phyloP scores from a whole-genome alignment of 352 stramenopile genomes.

The Globisporangium alternatum region DNA sequence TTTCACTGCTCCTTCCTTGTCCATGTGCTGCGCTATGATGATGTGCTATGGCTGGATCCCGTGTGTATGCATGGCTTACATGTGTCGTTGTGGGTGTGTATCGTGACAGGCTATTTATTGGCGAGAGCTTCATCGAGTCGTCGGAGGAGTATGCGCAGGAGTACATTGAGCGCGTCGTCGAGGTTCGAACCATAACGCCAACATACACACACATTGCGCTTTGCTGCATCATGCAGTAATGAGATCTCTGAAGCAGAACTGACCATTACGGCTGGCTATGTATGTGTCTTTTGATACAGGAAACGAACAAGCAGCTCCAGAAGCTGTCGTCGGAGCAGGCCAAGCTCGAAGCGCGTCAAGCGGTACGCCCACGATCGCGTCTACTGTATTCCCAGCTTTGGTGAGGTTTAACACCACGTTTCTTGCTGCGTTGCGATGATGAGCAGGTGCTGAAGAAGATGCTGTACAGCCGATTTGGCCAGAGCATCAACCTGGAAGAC shows the following conservation, averaged over 20 bases:
- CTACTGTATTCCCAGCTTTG: too few relatives aligned
- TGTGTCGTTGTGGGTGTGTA: neutral
- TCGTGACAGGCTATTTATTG: constrained; percentile 83
- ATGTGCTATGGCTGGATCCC: neutral
- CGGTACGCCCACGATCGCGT: constrained; percentile 31
- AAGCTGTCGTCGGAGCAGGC: constrained; percentile 83
- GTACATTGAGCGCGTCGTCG: constrained; percentile 90
- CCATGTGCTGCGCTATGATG: neutral
- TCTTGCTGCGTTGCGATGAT: neutral
- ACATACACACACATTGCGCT: neutral
- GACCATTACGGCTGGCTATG: neutral
- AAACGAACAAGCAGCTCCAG: constrained; percentile 75
- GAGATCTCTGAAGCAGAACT: too few relatives aligned
- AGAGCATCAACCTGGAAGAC: constrained; percentile 97
- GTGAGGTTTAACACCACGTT: neutral
- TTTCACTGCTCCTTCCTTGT: neutral
- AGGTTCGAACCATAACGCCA: constrained; percentile 32
- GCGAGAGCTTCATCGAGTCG: constrained; percentile 94
- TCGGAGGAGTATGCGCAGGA: constrained; percentile 94
- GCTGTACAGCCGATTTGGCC: constrained; percentile 95
- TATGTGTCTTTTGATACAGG: constrained; percentile 20
- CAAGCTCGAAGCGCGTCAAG: constrained; percentile 88
- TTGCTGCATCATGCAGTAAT: neutral
- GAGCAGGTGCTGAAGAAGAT: constrained; percentile 84
- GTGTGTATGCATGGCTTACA: neutral